phyloP scores from a whole-genome alignment of 192 early-diverging fungal species.

The Oehlia diaphana region DNA sequence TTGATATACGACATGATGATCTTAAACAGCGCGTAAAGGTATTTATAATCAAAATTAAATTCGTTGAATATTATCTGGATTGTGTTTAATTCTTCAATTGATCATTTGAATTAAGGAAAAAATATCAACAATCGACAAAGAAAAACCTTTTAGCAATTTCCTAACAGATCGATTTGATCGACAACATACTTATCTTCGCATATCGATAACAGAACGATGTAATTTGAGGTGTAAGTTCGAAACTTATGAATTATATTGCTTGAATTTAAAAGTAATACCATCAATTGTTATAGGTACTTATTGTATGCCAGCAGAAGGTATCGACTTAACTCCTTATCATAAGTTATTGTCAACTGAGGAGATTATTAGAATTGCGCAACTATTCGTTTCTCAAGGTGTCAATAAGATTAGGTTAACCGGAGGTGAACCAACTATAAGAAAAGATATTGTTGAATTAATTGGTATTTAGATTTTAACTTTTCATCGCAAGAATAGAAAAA shows the following conservation, averaged over 20 bases:
- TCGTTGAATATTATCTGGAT: neutral
- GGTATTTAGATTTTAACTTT: constrained; percentile 40
- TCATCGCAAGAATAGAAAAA: neutral
- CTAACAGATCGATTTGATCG: constrained; percentile 81
- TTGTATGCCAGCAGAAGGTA: constrained; percentile 94
- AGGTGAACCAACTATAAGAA: constrained; percentile 93
- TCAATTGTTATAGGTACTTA: constrained; percentile 71
- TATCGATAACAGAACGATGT: constrained; percentile 93
- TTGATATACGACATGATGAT: neutral
- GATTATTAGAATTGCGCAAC: constrained; percentile 72
- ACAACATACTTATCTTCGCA: constrained; percentile 91
- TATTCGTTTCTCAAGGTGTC: constrained; percentile 89
- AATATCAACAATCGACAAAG: constrained; percentile 43
- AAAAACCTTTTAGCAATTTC: constrained; percentile 44
- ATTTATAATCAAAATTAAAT: neutral
- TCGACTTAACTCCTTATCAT: constrained; percentile 66
- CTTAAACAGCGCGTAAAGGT: neutral
- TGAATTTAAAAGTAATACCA: neutral
- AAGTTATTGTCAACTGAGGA: constrained; percentile 78
- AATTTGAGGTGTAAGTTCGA: constrained; percentile 81
- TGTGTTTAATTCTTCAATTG: neutral
- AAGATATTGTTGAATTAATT: constrained; percentile 86
- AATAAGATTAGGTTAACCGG: constrained; percentile 95
- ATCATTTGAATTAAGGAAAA: constrained; percentile 32
- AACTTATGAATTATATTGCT: neutral